These are phyloP conservation scores for Mucor sp. DNA, from an alignment of 371 early-diverging fungal species.

Conservation along the genomic window DNA sequence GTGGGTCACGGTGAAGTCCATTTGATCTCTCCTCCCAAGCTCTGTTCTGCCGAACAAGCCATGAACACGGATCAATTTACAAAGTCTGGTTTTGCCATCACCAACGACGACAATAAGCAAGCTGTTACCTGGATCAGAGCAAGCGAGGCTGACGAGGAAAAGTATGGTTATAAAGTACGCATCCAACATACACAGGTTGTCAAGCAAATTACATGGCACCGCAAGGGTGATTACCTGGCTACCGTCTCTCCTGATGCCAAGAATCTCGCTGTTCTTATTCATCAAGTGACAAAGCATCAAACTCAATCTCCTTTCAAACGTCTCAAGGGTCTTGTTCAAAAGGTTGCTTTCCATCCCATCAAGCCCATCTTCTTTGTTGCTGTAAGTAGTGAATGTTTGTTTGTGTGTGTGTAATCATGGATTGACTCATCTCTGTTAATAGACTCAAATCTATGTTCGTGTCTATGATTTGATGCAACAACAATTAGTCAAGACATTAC, in stretches of 20 bases:
- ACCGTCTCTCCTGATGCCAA: conserved; percentile 77
- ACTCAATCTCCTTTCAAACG: conserved; percentile 92
- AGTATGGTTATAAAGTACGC: conserved; percentile 56
- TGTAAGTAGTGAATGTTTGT: conserved; percentile 42
- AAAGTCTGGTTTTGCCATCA: conserved; percentile 50
- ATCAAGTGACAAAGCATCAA: conserved; percentile 87
- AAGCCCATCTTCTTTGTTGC: conserved; percentile 93
- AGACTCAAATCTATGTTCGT: conserved; percentile 91
- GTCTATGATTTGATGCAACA: conserved; percentile 93
- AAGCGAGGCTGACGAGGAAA: conserved; percentile 51
- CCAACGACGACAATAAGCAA: conserved; percentile 32
- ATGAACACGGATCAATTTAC: conserved; percentile 54
- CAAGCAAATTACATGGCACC: conserved; percentile 90
- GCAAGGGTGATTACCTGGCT: conserved; percentile 95
- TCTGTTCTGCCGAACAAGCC: conserved; percentile 51
- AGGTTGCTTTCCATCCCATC: conserved; percentile 91
- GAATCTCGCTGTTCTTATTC: conserved; percentile 79
- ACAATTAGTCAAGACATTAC: conserved; percentile 78
- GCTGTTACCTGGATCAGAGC: conserved; percentile 65
- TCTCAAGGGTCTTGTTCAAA: conserved; percentile 85
- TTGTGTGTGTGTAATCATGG: background rate
- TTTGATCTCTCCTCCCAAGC: conserved; percentile 56
- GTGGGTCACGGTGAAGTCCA: conserved; percentile 57
- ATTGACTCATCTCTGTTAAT: conserved; percentile 1
- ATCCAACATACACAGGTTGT: conserved; percentile 63